Conservation (phyloP, 2,329 filamentous ascomycete genomes). For the Raffaelea ambrosiae region DNA sequence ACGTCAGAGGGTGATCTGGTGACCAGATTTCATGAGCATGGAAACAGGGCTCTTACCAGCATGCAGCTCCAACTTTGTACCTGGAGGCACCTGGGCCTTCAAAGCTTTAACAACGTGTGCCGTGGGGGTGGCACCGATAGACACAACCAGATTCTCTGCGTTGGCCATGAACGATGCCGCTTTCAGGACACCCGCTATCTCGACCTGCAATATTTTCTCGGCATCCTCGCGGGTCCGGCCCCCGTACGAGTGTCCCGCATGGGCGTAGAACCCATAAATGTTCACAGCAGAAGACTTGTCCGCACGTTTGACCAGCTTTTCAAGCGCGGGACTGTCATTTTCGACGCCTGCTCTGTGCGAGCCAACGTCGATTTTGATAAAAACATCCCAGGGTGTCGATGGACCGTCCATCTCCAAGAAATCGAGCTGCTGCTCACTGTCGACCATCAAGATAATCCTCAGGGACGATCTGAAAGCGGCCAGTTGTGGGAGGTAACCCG, state of each 20-base stretch:
- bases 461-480: conserved; percentile 43
- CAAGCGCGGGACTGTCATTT: conserved; percentile 28
- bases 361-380: conserved; percentile 68
- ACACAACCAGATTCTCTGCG: conserved; percentile 2
- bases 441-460: conserved; percentile 58
- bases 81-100: conserved; percentile 47
- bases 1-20: too few relatives aligned
- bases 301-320: not conserved
- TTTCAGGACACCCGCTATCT: conserved; percentile 45
- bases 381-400: conserved; percentile 39
- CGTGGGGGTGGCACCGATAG: conserved; percentile 1
- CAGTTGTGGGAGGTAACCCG: conserved; percentile 53
- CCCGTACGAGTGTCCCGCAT: conserved; percentile 64
- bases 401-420: conserved; percentile 17
- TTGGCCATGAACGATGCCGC: conserved; percentile 27
- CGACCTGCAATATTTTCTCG: conserved; percentile 46
- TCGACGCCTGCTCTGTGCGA: conserved; percentile 64
- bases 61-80: not conserved
- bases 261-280: conserved; percentile 60
- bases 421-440: conserved; percentile 54
- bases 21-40: too few relatives aligned
- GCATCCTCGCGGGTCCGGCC: conserved; percentile 44
- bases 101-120: conserved; percentile 23
- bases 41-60: too few relatives aligned
- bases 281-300: conserved; percentile 27